Evolutionary conservation across 345 rosid species (phyloP), one percentile per base, ranked within the genome.

Genomic region (Hibiscus tridactylites): DNA sequence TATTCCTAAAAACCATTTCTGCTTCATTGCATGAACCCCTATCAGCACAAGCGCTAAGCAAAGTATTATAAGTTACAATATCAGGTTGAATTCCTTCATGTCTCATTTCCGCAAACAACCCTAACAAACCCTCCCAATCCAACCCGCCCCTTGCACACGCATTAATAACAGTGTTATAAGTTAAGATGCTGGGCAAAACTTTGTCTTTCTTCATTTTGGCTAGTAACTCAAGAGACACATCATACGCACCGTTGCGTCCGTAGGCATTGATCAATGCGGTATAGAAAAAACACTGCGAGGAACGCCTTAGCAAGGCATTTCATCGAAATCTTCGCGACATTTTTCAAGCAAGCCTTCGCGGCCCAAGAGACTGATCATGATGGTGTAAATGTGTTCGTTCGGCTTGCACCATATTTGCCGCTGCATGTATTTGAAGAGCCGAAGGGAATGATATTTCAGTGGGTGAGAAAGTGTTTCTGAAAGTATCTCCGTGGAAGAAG

Each of bases 351-450:
- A 75, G 54, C 89, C 73, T 64, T 91, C 97, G 21, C 99, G 88
- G 2, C 99, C 97, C 15, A 95, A 76, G 66, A 95, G 77, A 5
- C 92, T 91, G 74, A 95, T 90, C 85, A 91, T 89, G 60, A 95
- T 90, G 10, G 99, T 91, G 80, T 90, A 90, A 56, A 95, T 89
- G n/a, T 95, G 97, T 72, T 91, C 99, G 75, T 86, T 90, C 0
- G 99, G 99, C 78, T 95, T 91, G 74, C 99, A 95, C 97, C 97
- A 95, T 31, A 91, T 89, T 82, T 91, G 97, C 11, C 99, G 86
- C 79, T 95, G 97, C 96, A 89, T 95, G 68, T 95, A 90, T 80
- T 95, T 95, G 86, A 95, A 95, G 31, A 95, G 86, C 11, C 96
- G 85, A 44, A 95, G 93, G n/a, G n/a, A n/a, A n/a, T n/a, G n/a